Evolutionary conservation across 441 rosid species (phyloP).

Genomic region (Euphorbia celastroides): DNA sequence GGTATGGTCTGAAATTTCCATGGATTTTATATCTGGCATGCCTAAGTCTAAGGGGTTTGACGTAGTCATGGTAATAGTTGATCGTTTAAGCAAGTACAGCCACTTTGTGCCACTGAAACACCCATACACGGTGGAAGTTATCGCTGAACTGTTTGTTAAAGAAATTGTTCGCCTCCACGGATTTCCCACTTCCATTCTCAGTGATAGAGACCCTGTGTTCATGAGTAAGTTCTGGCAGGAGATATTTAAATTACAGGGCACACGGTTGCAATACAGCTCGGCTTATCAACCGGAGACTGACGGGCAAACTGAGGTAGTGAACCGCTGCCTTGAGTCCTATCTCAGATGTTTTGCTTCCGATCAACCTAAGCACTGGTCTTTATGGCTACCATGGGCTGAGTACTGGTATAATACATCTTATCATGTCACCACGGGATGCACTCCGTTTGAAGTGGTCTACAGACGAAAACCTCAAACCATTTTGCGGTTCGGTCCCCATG

Average conservation of each 20-base stretch:
- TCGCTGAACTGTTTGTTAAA: not conserved
- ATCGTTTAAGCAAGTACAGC: not conserved
- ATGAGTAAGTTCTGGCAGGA: not conserved
- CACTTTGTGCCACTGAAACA: not conserved
- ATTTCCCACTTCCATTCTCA: not conserved
- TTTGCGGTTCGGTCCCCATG: not conserved
- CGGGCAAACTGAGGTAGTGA: not conserved
- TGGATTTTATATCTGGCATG: not conserved
- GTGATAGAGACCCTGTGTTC: not conserved
- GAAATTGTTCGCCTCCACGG: not conserved
- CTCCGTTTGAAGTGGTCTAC: not conserved
- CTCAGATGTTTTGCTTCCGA: not conserved
- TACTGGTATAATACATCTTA: not conserved
- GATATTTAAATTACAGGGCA: not conserved
- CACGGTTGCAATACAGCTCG: not conserved
- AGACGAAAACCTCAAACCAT: not conserved
- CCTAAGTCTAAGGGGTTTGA: not conserved
- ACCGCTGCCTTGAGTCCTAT: not conserved
- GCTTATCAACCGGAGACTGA: not conserved
- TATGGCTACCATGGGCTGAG: not conserved
- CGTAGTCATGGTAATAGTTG: not conserved
- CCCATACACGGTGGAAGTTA: not conserved
- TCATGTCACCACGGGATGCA: not conserved
- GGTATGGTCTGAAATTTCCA: not conserved
- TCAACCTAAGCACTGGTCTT: not conserved